Percentiles rank a stretch among this genome's conserved stretches.
Evolutionary conservation across 2,329 filamentous ascomycete species (phyloP).

Genomic region (Thelonectria rubi): DNA sequence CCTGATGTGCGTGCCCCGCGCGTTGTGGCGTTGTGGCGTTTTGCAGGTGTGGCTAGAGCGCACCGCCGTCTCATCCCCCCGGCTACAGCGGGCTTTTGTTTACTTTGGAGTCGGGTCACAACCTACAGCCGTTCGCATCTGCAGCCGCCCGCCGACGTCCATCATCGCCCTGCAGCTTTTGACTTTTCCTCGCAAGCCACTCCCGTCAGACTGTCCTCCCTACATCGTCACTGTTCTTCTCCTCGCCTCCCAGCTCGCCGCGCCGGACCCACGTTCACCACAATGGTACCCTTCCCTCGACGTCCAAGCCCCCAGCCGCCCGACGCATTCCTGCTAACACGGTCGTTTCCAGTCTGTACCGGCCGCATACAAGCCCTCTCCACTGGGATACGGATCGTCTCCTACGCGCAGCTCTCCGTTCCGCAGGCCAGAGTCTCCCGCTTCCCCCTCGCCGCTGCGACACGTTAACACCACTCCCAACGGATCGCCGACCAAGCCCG

Average conservation of each 20-base stretch:
- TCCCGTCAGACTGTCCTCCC: conserved; percentile 1
- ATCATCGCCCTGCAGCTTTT: conserved; percentile 7
- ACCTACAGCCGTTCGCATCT: conserved; percentile 26
- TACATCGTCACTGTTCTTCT: conserved; percentile 33
- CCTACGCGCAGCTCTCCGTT: conserved; percentile 69
- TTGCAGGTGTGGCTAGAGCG: conserved; percentile 17
- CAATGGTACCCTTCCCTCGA: conserved; percentile 46
- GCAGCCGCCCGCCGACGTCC: conserved; percentile 30
- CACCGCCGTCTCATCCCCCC: conserved; percentile 28
- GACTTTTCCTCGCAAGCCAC: conserved; percentile 2
- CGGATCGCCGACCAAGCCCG: conserved; percentile 65
- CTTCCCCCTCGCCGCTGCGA: conserved; percentile 72
- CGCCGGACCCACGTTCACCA: conserved; percentile 42
- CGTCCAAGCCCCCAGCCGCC: conserved; percentile 37
- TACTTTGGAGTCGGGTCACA: conserved; percentile 30
- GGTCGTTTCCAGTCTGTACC: conserved; percentile 58
- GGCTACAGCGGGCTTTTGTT: conserved; percentile 39
- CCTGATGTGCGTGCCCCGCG: conserved; percentile 19
- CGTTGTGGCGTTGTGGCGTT: conserved; percentile 33
- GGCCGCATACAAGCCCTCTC: conserved; percentile 73
- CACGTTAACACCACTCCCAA: conserved; percentile 66
- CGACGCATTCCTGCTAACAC: conserved; percentile 41
- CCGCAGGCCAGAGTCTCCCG: conserved; percentile 68
- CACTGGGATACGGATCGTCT: conserved; percentile 75
- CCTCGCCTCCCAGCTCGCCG: conserved; percentile 30